Conservation (phyloP, 148 eudicot genomes). For the Cornus kousa region DNA sequence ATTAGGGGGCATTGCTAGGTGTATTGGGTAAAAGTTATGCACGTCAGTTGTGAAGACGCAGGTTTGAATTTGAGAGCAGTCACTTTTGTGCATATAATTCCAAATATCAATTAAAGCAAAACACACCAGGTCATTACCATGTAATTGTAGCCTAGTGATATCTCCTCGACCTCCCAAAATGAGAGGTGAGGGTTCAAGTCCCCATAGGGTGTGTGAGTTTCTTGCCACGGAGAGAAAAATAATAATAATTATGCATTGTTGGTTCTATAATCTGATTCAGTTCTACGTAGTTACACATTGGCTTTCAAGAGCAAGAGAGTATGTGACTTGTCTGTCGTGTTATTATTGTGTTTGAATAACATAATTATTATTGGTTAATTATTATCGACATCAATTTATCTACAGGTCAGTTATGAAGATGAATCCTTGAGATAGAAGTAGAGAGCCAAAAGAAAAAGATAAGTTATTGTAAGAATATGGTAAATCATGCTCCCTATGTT, state of each 20-base stretch:
- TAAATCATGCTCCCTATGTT: slow-evolving; percentile 25
- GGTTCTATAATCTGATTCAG: background rate
- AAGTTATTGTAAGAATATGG: slow-evolving; percentile 25
- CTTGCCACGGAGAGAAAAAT: too few species aligned
- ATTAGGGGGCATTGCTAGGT: too few species aligned
- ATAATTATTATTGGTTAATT: background rate
- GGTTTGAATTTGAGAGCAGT: too few species aligned
- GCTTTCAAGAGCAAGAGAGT: background rate
- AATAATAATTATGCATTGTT: too few species aligned
- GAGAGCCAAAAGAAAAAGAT: slow-evolving; percentile 4
- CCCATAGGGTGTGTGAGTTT: too few species aligned
- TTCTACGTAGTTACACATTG: background rate
- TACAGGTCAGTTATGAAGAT: slow-evolving; percentile 32
- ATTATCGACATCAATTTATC: background rate
- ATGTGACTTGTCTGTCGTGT: background rate
- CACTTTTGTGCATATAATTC: too few species aligned
- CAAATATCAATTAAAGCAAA: too few species aligned
- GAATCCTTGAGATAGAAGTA: slow-evolving; percentile 15
- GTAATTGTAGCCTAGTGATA: too few species aligned
- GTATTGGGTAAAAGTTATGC: too few species aligned
- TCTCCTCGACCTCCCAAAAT: background rate
- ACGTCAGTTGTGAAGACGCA: too few species aligned
- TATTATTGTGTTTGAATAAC: background rate
- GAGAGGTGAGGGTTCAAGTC: background rate
- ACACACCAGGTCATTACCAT: too few species aligned